Base-by-base conservation (phyloP, 1,284 basidiomycete genomes). In the Irpex sp. region DNA sequence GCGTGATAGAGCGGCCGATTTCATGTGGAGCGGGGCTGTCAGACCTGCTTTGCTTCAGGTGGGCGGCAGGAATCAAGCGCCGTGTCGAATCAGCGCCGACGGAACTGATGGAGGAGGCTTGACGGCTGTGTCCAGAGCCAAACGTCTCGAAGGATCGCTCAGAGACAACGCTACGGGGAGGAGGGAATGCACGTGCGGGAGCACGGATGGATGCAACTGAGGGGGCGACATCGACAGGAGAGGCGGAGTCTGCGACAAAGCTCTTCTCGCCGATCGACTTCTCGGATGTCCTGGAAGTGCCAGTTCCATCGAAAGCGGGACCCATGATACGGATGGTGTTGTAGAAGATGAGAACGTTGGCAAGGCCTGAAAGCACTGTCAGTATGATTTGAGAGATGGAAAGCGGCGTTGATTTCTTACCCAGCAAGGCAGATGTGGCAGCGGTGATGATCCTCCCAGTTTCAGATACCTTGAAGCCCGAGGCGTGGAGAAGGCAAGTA, bases 301-400 rank as follows among this genome's bases (percentile, higher is more conserved):
- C 60, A 8, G 62, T 61, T 59, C 9, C 65, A 54, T 59, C 74
- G 67, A 87, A 80, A 31, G 82, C 82, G 21, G 83, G 82, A n/a
- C 79, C 77, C 44, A 91, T 75, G 57, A 88, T 79, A n/a, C 85
- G 81, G 69, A 89, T 82, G 3, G 86, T 89, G 70, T 88, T 89
- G 75, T 82, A 85, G 34, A 90, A 78, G n/a, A 91, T 77, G 7
- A 81, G 63, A 19, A 87, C 85, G 68, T 91, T 87, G 11, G 83
- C 82, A 26, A 85, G 68, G 54, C 88, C 89, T 91, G 52, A 7
- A 19, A 56, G 21, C 44, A 51, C 44, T 40, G 38, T 71, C 26
- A 74, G 61, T 49, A 55, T 49, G 9, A 31, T 4, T 60, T 62
- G 13, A n/a, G 4, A 21, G 49, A 59, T 21, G 47, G 38, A 36